Conservation (phyloP, 2,329 filamentous ascomycete species). For the Elsinoe ampelina region DNA sequence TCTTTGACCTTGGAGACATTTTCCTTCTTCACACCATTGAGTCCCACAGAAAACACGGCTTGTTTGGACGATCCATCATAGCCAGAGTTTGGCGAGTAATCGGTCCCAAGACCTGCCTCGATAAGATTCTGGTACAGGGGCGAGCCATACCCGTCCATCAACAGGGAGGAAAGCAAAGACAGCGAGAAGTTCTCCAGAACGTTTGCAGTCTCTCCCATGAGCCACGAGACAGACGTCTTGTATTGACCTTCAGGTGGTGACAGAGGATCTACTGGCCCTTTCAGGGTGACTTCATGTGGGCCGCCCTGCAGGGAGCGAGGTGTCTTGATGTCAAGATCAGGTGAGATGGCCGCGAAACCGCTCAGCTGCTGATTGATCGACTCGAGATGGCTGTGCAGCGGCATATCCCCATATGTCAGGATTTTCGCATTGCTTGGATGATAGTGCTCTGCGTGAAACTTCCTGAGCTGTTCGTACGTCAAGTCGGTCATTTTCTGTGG, state of each 20-base stretch:
- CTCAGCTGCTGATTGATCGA: conserved; percentile 68
- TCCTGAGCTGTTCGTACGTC: conserved; percentile 78
- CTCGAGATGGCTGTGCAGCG: conserved; percentile 67
- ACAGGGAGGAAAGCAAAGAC: conserved; percentile 67
- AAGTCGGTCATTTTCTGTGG: conserved; percentile 93
- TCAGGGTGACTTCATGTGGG: conserved; percentile 59
- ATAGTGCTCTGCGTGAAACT: conserved; percentile 88
- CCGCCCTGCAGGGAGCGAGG: conserved; percentile 63
- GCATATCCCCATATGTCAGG: conserved; percentile 91
- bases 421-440: conserved; percentile 96
- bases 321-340: conserved; percentile 63
- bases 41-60: conserved; percentile 80
- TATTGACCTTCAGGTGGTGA: conserved; percentile 78
- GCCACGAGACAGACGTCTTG: conserved; percentile 91
- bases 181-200: conserved; percentile 83
- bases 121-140: conserved; percentile 83
- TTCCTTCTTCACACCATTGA: conserved; percentile 78
- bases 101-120: conserved; percentile 79
- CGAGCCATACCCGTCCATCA: conserved; percentile 92
- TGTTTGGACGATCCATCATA: conserved; percentile 70
- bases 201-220: conserved; percentile 73
- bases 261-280: conserved; percentile 78
- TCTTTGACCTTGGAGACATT: conserved; percentile 70
- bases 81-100: conserved; percentile 90
- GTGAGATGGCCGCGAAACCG: conserved; percentile 59